A percentile compares a stretch with the other conserved stretches of the same genome.
These are phyloP conservation scores for Tulasnella calospora DNA, from an alignment of 768 basidiomycete species.

Conservation along the genomic window DNA sequence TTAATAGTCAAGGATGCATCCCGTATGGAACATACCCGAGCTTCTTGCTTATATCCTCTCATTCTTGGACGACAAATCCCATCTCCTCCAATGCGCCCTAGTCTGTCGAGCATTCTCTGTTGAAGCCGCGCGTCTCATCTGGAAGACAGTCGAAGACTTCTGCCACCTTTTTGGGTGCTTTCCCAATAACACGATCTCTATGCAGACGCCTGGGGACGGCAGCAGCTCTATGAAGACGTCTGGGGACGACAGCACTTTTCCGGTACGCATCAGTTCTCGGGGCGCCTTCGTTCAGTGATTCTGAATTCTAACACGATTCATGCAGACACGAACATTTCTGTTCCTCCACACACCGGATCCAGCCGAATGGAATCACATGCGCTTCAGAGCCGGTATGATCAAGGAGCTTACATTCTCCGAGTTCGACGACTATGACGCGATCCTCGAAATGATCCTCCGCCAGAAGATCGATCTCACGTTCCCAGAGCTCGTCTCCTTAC, in stretches of 20 bases:
- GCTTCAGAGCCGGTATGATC: neutral
- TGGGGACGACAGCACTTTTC: too few species aligned
- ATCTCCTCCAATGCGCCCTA: neutral
- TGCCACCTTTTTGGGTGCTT: neutral
- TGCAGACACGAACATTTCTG: neutral
- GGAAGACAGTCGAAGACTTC: neutral
- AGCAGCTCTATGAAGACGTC: neutral
- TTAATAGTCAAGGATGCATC: neutral
- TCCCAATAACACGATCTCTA: neutral
- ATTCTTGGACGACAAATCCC: neutral
- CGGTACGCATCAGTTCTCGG: neutral
- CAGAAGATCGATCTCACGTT: neutral
- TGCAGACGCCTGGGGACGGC: too few species aligned
- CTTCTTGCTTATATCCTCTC: neutral
- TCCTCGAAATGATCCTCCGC: neutral
- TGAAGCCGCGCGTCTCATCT: neutral
- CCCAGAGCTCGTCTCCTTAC: neutral
- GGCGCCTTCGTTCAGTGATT: neutral
- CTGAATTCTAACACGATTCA: neutral
- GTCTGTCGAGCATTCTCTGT: neutral
- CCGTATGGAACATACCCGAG: neutral
- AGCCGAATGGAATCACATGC: neutral
- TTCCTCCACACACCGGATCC: neutral
- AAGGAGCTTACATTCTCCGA: neutral
- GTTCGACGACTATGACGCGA: neutral